phyloP scores from a whole-genome alignment of 108 stramenopile species.

The Schizochytrium sp. region DNA sequence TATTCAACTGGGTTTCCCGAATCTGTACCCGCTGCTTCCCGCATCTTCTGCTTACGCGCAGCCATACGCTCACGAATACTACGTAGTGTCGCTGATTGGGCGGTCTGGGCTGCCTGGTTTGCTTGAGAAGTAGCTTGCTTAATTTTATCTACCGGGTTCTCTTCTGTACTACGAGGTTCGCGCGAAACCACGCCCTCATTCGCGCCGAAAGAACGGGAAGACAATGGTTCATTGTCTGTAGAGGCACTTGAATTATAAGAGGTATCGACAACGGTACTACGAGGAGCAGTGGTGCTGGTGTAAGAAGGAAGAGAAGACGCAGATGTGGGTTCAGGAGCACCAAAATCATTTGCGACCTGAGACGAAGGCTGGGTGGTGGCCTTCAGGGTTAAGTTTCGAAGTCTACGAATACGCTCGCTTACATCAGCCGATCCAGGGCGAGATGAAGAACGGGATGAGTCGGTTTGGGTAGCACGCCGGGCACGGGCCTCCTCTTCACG shows the following conservation, averaged over 20 bases:
- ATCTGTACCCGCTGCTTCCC: not conserved
- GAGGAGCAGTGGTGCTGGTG: not conserved
- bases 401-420: conserved; percentile 10
- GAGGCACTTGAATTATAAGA: too few species aligned
- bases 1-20: too few species aligned
- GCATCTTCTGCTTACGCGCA: conserved; percentile 27
- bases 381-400: not conserved
- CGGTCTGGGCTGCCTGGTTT: conserved; percentile 4
- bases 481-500: conserved; percentile 25
- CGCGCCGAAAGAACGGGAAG: not conserved
- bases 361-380: not conserved
- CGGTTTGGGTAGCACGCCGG: not conserved
- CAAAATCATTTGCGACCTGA: not conserved
- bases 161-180: not conserved
- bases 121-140: conserved; percentile 40
- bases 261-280: too few species aligned
- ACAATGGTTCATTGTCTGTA: not conserved
- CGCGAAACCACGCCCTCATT: not conserved
- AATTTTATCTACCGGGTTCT: conserved; percentile 1
- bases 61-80: conserved; percentile 62
- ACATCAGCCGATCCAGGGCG: not conserved
- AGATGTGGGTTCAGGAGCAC: not conserved
- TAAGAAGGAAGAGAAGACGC: not conserved
- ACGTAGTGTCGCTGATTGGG: not conserved
- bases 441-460: not conserved